A percentile compares a stretch with the other conserved stretches of the same genome.
Evolutionary conservation across 2,329 filamentous ascomycete genomes (phyloP).

Genomic region (Alternaria conjuncta): DNA sequence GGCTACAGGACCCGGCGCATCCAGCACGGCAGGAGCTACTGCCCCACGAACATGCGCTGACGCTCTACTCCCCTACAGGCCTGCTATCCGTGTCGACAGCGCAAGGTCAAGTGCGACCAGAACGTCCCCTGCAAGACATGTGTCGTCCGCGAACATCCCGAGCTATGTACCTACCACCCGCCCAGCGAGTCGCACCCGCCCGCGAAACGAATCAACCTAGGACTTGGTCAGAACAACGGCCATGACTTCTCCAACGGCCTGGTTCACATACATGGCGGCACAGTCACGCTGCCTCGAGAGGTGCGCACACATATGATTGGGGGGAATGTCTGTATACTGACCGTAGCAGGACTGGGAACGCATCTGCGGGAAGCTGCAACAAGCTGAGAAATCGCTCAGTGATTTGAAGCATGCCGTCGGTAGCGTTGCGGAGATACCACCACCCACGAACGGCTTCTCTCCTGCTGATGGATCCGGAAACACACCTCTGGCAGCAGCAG

Average conservation of each 20-base stretch:
- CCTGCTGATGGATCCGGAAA: slow-evolving; percentile 36
- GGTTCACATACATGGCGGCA: slow-evolving; percentile 49
- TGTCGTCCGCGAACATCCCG: slow-evolving; percentile 58
- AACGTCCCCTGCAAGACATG: slow-evolving; percentile 58
- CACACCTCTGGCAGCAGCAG: slow-evolving; percentile 43
- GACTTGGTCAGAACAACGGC: slow-evolving; percentile 39
- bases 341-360: slow-evolving; percentile 53
- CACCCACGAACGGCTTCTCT: slow-evolving; percentile 43
- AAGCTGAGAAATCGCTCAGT: slow-evolving; percentile 55
- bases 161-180: slow-evolving; percentile 55
- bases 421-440: slow-evolving; percentile 45
- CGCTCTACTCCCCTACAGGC: slow-evolving; percentile 36
- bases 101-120: slow-evolving; percentile 57
- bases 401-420: slow-evolving; percentile 52
- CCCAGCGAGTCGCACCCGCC: slow-evolving; percentile 50
- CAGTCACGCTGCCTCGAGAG: slow-evolving; percentile 50
- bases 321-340: slow-evolving; percentile 20
- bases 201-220: slow-evolving; percentile 47
- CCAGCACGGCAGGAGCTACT: slow-evolving; percentile 5
- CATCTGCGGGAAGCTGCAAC: slow-evolving; percentile 56
- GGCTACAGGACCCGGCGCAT: slow-evolving; percentile 24
- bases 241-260: slow-evolving; percentile 48
- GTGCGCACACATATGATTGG: slow-evolving; percentile 19
- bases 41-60: slow-evolving; percentile 29
- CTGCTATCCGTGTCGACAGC: slow-evolving; percentile 58